Evolutionary conservation across 2,329 filamentous ascomycete genomes (phyloP), one percentile per base, ranked within the genome.

Genomic region (Chaetomium sp.): DNA sequence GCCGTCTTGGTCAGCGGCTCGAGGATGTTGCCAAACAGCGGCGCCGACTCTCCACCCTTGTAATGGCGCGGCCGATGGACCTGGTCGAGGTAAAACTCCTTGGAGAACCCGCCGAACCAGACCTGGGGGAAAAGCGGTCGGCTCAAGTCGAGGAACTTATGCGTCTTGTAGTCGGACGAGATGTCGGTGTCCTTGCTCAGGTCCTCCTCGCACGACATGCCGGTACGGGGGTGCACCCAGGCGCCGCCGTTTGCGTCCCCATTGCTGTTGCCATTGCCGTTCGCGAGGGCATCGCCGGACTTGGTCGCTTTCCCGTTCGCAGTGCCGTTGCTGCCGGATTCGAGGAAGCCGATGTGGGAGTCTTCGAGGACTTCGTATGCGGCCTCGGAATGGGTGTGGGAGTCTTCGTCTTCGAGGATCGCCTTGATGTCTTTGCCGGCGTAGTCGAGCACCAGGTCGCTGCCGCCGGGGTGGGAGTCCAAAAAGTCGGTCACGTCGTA

Each of bases 321-420:
- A 1, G 80, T 27, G 12, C 60, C 66, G 33, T 70, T 64, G 35
- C 19, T 27, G 2, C 66, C 78, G 1, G 80, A 80, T 5, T 79
- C 78, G 37, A 96, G 75, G 66, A 95, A 95, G 12, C 90, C 94
- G 58, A 97, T 79, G 12, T 92, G 79, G 46, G 83, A 87, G 42
- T 97, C 94, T 46, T 95, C 89, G 33, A 99, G 79, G 11, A 97
- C 88, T 66, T 97, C 92, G 72, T 96, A 99, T n/a, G 94, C 94
- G 1, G 91, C 80, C 59, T 97, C 91, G 48, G 88, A 90, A 71
- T 99, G 94, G 44, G 78, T 74, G 68, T 99, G 94, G 37, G 91
- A 96, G 44, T 81, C 74, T 59, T 85, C 79, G 67, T 99, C 91
- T 68, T 87, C 84, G 72, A 99, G 77, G 57, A 96, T 95, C 3